Base-by-base conservation (phyloP, 352 stramenopile species). In the Phytophthora ramorum region DNA sequence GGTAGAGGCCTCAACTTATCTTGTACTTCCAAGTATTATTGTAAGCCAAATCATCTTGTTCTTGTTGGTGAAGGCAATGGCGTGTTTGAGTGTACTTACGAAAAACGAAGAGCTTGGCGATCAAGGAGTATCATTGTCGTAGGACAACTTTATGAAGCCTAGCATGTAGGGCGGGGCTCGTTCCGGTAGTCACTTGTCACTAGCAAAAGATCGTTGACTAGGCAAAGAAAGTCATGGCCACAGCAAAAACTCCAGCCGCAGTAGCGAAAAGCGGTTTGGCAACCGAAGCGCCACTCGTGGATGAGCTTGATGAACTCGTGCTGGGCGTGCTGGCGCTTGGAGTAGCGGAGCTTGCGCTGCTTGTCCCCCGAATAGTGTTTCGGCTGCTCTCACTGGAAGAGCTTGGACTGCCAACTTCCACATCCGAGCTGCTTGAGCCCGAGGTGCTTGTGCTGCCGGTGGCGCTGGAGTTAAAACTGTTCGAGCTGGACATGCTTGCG, bases 331-430 rank as follows among this genome's bases (percentile, higher is more conserved):
- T 37, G 0, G 32, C 32, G 16, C 32, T 37, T 37, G 32, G 12
- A 37, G 8, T 10, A 2, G 20, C 37, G 19, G 51, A 48, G 6
- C 35, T 58, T 38, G 8, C 34, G 24, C 51, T 58, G 51, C 34
- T 46, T 30, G 49, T 34, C 24, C 32, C 37, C 14, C 51, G 51
- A 17, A 58, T 48, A 5, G 51, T 30, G 35, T 16, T 48, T 47
- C 12, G 20, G 24, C 51, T 44, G 35, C 24, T 40, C 8, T 16
- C n/a, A 37, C 35, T 40, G 34, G 51, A 58, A 34, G 51, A 16
- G 22, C 37, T 58, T n/a, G 35, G 51, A 13, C 51, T 58, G 8
- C 51, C 51, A 38, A 58, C 51, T 38, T 58, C 51, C 24, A 58
- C 37, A 30, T 4, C 40, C 22, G 53, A 51, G 41, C 26, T 44